Evolutionary conservation across 1,139 yeast genomes (phyloP).

Genomic region (Lodderomyces beijingensis): DNA sequence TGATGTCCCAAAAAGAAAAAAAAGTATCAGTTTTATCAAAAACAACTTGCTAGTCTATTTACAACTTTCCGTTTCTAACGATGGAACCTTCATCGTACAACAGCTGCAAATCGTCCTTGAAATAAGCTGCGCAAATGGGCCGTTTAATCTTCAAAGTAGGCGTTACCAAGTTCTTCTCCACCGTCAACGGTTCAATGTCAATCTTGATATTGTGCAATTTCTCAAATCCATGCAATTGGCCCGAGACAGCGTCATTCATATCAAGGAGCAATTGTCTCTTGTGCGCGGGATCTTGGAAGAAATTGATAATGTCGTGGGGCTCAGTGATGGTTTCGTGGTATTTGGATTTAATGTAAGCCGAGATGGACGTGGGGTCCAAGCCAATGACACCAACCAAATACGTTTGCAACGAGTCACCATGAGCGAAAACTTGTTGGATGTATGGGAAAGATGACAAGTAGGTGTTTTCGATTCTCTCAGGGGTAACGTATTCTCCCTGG

Average conservation of each 20-base stretch:
- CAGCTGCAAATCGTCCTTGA: slow-evolving; percentile 39
- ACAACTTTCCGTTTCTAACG: slow-evolving; percentile 10
- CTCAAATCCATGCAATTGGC: slow-evolving; percentile 49
- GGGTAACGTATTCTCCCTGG: slow-evolving; percentile 44
- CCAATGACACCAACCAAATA: slow-evolving; percentile 65
- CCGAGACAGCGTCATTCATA: slow-evolving; percentile 23
- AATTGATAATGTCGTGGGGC: slow-evolving; percentile 23
- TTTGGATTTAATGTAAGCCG: slow-evolving; percentile 16
- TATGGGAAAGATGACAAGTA: slow-evolving; percentile 32
- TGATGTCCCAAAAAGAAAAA: too few species aligned
- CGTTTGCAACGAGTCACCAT: slow-evolving; percentile 61
- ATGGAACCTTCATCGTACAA: slow-evolving; percentile 59
- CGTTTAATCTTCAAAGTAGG: slow-evolving; percentile 77
- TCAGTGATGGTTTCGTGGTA: slow-evolving; percentile 15
- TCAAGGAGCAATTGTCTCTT: slow-evolving; percentile 24
- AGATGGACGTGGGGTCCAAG: slow-evolving; percentile 28
- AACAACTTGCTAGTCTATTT: slow-evolving; percentile 16
- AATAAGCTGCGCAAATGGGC: slow-evolving; percentile 51
- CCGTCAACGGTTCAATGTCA: slow-evolving; percentile 62
- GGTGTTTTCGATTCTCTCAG: slow-evolving; percentile 38
- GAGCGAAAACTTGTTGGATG: slow-evolving; percentile 32
- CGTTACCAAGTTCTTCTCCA: slow-evolving; percentile 64
- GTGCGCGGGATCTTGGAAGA: slow-evolving; percentile 24
- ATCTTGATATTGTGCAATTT: slow-evolving; percentile 57
- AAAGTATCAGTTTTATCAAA: too few species aligned